phyloP scores from a whole-genome alignment of 345 rosid species.

The Pugionium cornutum region DNA sequence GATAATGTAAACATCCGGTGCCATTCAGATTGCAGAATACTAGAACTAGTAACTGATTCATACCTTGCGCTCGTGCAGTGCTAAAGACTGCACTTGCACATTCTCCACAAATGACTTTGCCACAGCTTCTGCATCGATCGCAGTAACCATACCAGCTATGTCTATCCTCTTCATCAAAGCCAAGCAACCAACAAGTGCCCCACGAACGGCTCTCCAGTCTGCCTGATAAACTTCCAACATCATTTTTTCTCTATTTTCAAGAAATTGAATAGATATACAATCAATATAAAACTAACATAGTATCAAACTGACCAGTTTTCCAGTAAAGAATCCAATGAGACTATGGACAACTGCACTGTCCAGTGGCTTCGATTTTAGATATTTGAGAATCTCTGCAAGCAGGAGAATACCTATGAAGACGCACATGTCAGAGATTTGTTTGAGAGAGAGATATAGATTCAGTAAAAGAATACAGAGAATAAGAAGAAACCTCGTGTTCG shows the following conservation, averaged over 20 bases:
- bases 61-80: conserved; percentile 79
- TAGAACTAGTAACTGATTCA: conserved; percentile 17
- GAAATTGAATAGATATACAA: neutral
- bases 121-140: conserved; percentile 63
- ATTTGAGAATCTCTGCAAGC: conserved; percentile 64
- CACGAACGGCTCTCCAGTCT: conserved; percentile 90
- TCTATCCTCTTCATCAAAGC: conserved; percentile 65
- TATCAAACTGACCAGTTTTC: conserved; percentile 66
- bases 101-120: conserved; percentile 50
- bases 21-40: conserved; percentile 13
- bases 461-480: neutral
- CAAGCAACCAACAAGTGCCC: conserved; percentile 92
- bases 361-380: conserved; percentile 59
- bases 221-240: conserved; percentile 58
- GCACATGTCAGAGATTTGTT: neutral
- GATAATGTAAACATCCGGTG: conserved; percentile 3
- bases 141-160: conserved; percentile 49
- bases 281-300: neutral
- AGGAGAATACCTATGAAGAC: conserved; percentile 67
- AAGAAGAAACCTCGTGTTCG: conserved; percentile 72
- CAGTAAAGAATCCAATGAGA: conserved; percentile 65
- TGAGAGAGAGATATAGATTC: neutral
- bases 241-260: neutral
- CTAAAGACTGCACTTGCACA: conserved; percentile 78
- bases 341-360: conserved; percentile 56